Base-by-base conservation (phyloP, 176 grass and related monocot species). In the Phyllostachys edulis region DNA sequence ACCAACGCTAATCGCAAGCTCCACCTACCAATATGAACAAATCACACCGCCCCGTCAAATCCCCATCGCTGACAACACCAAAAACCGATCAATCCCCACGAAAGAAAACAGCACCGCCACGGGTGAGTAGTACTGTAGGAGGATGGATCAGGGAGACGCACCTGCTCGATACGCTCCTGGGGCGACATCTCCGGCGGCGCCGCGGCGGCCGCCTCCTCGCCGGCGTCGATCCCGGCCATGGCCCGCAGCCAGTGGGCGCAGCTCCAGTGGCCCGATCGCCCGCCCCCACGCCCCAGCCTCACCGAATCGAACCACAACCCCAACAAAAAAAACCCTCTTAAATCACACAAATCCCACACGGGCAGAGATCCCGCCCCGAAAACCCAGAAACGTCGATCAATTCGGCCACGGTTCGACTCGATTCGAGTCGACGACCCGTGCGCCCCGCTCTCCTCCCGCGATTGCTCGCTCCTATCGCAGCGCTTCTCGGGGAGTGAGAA, bases 231-330 rank as follows among this genome's bases (percentile, higher is more conserved):
- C 67, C 93, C 97, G 42, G 93, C 90, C 93, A 96, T 96, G 88
- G 93, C 88, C 45, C 93, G 90, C 88, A 99, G 88, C 97, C 96
- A 97, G 80, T 77, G 71, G 85, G 84, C 64, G 84, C 95, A 96
- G 80, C 81, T 93, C 93, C 97, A 99, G 86, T 85, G 90, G 45
- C 88, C 88, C 91, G 91, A 96, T 82, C 91, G 91, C 42, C 91
- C 92, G 87, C 84, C 88, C 86, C 91, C 89, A 12, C 96, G 93
- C 93, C 97, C 93, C 97, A 99, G 97, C 86, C 89, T 96, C 89
- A 7, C 93, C 37, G 47, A 82, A 83, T 79, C 80, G 36, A 36
- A 12, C 68, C 29, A 15, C 56, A 4, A 60, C 1, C 3, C 47
- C 65, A 39, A 4, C 9, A 5, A 50, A 27, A 40, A 44, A 54